These are phyloP conservation scores for Coemansia sp. DNA, from an alignment of 192 early-diverging fungal genomes.

Conservation along the genomic window DNA sequence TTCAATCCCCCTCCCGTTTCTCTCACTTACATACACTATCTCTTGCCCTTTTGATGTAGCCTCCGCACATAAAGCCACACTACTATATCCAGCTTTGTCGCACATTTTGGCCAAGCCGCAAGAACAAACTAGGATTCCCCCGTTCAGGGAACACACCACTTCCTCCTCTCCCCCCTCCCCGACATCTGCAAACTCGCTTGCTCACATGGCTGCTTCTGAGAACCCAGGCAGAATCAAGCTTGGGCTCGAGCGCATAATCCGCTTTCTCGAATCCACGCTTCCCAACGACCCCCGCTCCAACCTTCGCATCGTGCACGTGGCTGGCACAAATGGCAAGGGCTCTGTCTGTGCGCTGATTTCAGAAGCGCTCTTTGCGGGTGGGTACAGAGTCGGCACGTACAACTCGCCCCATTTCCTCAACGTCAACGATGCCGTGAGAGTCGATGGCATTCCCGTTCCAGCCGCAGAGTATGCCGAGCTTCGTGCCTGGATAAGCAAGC, in stretches of 20 bases:
- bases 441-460: slow-evolving; percentile 57
- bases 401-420: slow-evolving; percentile 77
- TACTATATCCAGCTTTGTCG: slow-evolving; percentile 1
- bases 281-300: slow-evolving; percentile 54
- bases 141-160: neutral
- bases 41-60: neutral
- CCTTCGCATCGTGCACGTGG: slow-evolving; percentile 71
- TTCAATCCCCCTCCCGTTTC: neutral
- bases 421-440: slow-evolving; percentile 63
- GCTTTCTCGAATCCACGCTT: slow-evolving; percentile 51
- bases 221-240: slow-evolving; percentile 27
- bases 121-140: neutral
- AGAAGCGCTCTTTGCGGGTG: slow-evolving; percentile 30
- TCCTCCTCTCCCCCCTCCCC: neutral
- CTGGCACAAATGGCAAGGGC: slow-evolving; percentile 90
- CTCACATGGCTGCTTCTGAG: slow-evolving; percentile 24
- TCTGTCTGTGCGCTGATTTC: slow-evolving; percentile 66
- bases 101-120: slow-evolving; percentile 5
- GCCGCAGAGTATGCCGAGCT: slow-evolving; percentile 43
- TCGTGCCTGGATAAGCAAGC: slow-evolving; percentile 35
- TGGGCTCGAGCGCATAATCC: slow-evolving; percentile 51
- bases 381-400: slow-evolving; percentile 62
- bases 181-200: slow-evolving; percentile 2
- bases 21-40: neutral
- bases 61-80: neutral